Evolutionary conservation across 2,329 filamentous ascomycete species (phyloP).

Genomic region (Nemania abortiva): DNA sequence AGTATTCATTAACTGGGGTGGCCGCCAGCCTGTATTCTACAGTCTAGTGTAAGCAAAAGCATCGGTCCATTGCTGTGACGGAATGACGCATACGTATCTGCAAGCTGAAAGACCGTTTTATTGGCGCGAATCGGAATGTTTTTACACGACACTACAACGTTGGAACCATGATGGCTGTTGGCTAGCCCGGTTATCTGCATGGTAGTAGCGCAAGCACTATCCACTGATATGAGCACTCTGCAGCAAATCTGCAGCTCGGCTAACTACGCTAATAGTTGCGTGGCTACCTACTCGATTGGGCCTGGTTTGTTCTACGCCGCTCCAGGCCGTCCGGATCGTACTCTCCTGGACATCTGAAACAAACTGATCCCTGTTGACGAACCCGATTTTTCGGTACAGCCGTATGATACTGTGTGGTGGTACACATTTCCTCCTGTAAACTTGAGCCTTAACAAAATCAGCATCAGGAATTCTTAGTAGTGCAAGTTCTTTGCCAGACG

Average conservation of each 20-base stretch:
- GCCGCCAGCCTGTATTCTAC: background rate
- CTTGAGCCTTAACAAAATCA: background rate
- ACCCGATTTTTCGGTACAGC: conserved; percentile 20
- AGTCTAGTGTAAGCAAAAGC: background rate
- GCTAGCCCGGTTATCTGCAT: conserved; percentile 2
- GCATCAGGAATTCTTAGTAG: background rate
- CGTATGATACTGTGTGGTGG: background rate
- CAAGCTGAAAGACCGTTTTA: background rate
- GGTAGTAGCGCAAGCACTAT: too few species aligned
- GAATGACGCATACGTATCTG: conserved; percentile 1
- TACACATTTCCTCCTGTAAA: background rate
- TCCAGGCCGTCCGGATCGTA: background rate
- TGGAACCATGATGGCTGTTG: background rate
- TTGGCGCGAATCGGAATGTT: conserved; percentile 13
- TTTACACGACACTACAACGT: background rate
- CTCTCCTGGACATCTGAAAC: conserved; percentile 28
- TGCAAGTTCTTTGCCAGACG: background rate
- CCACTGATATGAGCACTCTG: background rate
- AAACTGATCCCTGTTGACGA: conserved; percentile 11
- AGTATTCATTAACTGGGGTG: too few species aligned
- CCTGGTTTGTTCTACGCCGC: conserved; percentile 14
- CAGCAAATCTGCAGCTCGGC: background rate
- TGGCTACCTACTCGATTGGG: conserved; percentile 14
- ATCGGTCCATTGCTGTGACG: background rate
- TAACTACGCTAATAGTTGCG: background rate